phyloP scores from a whole-genome alignment of 2,329 filamentous ascomycete genomes.

The Ceratocystis cacaofunesta region DNA sequence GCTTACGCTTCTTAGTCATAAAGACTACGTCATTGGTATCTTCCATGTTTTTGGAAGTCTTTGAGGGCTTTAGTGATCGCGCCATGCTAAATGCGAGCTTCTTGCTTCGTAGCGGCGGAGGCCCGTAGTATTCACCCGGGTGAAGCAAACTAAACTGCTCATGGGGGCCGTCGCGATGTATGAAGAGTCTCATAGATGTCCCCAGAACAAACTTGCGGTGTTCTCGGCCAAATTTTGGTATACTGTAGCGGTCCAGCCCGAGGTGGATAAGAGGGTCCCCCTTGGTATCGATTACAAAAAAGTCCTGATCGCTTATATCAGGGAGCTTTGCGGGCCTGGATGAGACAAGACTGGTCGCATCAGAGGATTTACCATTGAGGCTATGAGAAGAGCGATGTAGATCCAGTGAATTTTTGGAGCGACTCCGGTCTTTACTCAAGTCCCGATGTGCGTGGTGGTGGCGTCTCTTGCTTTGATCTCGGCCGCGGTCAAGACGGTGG shows the following conservation, averaged over 20 bases:
- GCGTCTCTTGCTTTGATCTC: not conserved
- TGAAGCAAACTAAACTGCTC: slow-evolving; percentile 39
- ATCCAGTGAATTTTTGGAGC: not conserved
- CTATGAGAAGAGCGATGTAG: not conserved
- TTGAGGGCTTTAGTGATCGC: slow-evolving; percentile 4
- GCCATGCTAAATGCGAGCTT: slow-evolving; percentile 13
- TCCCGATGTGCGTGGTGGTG: not conserved
- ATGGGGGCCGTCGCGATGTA: slow-evolving; percentile 49
- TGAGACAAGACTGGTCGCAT: not conserved
- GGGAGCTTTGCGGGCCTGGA: not conserved
- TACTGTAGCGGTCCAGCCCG: slow-evolving; percentile 52
- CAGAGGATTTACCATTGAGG: not conserved
- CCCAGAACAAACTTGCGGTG: slow-evolving; percentile 61
- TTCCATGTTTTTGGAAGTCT: not conserved
- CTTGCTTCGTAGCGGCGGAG: slow-evolving; percentile 12
- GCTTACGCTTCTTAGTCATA: slow-evolving; percentile 16
- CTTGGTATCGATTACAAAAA: slow-evolving; percentile 53
- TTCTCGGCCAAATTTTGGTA: slow-evolving; percentile 55
- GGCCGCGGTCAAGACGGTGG: not conserved
- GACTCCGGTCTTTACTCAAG: not conserved
- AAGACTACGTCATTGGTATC: slow-evolving; percentile 29
- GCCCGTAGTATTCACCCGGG: slow-evolving; percentile 25
- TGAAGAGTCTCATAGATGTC: slow-evolving; percentile 40
- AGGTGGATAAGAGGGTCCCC: slow-evolving; percentile 70
- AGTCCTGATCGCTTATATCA: slow-evolving; percentile 20